phyloP scores from a whole-genome alignment of 495 filamentous ascomycete genomes.

The Aspergillus cavernicola region DNA sequence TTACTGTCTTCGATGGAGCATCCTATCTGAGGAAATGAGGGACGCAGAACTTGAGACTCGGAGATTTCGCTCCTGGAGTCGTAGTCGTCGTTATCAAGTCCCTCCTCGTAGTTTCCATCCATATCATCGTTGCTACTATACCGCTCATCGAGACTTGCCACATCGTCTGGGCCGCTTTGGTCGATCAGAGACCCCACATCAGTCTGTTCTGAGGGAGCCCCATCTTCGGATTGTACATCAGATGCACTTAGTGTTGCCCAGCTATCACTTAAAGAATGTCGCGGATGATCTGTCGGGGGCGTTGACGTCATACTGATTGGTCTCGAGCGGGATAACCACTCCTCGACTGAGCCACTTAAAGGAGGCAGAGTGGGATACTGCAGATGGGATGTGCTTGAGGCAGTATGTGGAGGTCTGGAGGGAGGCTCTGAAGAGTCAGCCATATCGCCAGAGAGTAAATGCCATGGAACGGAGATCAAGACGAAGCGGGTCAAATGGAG shows the following conservation, averaged over 20 bases:
- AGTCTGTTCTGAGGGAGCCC: slow-evolving; percentile 42
- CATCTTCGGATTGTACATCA: slow-evolving; percentile 45
- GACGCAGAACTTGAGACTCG: slow-evolving; percentile 40
- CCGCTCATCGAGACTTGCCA: slow-evolving; percentile 43
- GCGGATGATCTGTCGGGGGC: slow-evolving; percentile 16
- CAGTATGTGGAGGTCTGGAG: slow-evolving; percentile 27
- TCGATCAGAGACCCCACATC: slow-evolving; percentile 45
- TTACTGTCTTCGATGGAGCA: slow-evolving; percentile 41
- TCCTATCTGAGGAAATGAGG: slow-evolving; percentile 33
- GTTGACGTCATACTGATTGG: slow-evolving; percentile 43
- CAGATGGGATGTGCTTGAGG: slow-evolving; percentile 31
- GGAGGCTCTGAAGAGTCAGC: slow-evolving; percentile 39
- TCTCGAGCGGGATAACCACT: slow-evolving; percentile 47
- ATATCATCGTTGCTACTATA: slow-evolving; percentile 37
- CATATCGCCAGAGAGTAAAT: slow-evolving; percentile 28
- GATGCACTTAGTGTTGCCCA: slow-evolving; percentile 47
- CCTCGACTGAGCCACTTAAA: slow-evolving; percentile 43
- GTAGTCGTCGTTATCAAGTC: slow-evolving; percentile 19
- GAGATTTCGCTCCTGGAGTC: slow-evolving; percentile 31
- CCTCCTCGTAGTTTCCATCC: slow-evolving; percentile 31
- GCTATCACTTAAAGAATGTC: slow-evolving; percentile 42
- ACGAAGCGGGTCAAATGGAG: slow-evolving; percentile 10
- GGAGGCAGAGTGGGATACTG: slow-evolving; percentile 46
- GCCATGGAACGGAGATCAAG: slow-evolving; percentile 22
- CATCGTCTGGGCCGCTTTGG: slow-evolving; percentile 43